Evolutionary conservation across 192 early-diverging fungal species (phyloP), one percentile per base, ranked within the genome.

Genomic region (Entrophospora sp.): DNA sequence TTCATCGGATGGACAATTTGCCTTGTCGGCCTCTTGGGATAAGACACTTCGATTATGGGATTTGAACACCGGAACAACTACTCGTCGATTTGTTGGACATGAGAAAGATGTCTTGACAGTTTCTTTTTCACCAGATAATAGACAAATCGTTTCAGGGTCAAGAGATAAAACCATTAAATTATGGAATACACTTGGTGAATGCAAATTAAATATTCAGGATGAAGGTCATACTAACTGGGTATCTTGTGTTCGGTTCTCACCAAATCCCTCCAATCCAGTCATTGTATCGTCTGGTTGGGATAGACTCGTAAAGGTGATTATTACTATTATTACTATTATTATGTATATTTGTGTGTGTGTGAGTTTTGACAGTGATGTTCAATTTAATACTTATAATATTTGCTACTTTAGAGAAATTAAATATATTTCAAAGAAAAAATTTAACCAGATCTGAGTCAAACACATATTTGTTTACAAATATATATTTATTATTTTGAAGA

Each of bases 141-240:
- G 95, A 74, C 95, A 97, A 86, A 97, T 99, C 71, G 93, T 99
- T 65, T 96, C 94, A 63, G 92, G 91, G 69, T 95, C 94, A 70
- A 91, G 94, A 77, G 96, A 99, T 83, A 95, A 94, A 88, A 87
- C 87, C 78, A 96, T 99, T 87, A 99, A 97, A 90, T 83, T 99
- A 75, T 99, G 96, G 96, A 97, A 99, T 91, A 99, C 95, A 61
- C 85, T 99, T 34, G 96, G 95, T 73, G 96, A 99, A 83, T 97
- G 96, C 92, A 99, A 99, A 90, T 93, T 87, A 87, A 94, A 89
- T 87, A 89, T 99, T 78, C 86, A 84, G 71, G 90, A 96, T 69
- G 92, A 97, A 70, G 91, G 91, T 72, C 96, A 99, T 92, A 79
- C 87, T 76, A 91, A 96, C 76, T 99, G 96, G 96, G 90, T 97